phyloP scores from a whole-genome alignment of 768 basidiomycete species.

The Tulasnella sp. region DNA sequence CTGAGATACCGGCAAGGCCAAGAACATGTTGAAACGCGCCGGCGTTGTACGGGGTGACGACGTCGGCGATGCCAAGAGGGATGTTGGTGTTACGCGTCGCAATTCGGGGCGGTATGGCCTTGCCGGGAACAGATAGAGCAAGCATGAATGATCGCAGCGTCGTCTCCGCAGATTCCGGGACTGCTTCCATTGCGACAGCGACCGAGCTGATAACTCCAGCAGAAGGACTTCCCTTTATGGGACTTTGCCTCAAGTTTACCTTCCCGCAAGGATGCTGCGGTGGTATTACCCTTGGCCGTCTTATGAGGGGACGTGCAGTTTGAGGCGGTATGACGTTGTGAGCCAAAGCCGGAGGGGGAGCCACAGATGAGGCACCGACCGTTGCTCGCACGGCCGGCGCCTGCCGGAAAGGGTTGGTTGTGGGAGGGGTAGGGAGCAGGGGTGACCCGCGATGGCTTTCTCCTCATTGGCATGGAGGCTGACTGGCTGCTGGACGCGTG shows the following conservation, averaged over 20 bases:
- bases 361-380: neutral
- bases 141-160: neutral
- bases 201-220: neutral
- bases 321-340: neutral
- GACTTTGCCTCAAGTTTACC: neutral
- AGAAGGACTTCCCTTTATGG: neutral
- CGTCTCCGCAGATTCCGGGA: neutral
- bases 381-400: neutral
- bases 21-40: neutral
- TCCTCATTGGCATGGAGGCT: too few species aligned
- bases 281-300: neutral
- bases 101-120: neutral
- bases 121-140: neutral
- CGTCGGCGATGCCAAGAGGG: neutral
- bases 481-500: too few species aligned
- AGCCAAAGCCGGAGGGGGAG: neutral
- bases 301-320: neutral
- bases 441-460: too few species aligned
- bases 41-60: neutral
- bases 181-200: neutral
- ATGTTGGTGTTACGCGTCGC: neutral
- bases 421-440: too few species aligned
- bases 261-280: neutral
- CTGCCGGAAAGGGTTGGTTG: neutral
- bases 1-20: neutral